These are phyloP conservation scores for Penicillium macrosclerotiorum DNA, from an alignment of 495 filamentous ascomycete genomes.

Conservation along the genomic window DNA sequence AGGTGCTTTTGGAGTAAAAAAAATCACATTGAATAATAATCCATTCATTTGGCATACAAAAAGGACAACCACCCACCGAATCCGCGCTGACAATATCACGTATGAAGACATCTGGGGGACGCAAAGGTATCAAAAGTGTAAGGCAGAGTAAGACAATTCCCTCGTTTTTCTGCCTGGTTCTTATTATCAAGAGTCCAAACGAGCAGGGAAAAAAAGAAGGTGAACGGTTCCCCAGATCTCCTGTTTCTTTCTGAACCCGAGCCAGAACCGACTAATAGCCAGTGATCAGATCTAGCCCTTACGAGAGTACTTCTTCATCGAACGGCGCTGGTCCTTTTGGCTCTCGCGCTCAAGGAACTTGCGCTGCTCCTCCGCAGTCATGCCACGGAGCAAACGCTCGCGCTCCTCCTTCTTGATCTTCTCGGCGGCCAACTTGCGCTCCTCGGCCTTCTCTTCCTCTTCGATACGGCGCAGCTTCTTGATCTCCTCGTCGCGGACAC, in stretches of 20 bases:
- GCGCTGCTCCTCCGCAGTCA: conserved; percentile 92
- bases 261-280: no score
- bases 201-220: conserved; percentile 16
- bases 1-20: background rate
- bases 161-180: background rate
- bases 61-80: conserved; percentile 5
- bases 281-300: conserved; percentile 31
- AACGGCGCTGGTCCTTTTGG: conserved; percentile 74
- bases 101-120: conserved; percentile 25
- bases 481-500: conserved; percentile 77
- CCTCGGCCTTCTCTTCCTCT: conserved; percentile 94
- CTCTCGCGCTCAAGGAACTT: conserved; percentile 91
- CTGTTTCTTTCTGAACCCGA: no score
- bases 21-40: conserved; percentile 9
- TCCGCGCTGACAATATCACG: conserved; percentile 6
- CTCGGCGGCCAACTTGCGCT: conserved; percentile 73
- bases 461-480: conserved; percentile 74
- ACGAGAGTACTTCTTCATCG: conserved; percentile 65
- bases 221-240: conserved; percentile 12
- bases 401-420: conserved; percentile 89
- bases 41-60: background rate
- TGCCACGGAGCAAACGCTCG: conserved; percentile 74
- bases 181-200: background rate
- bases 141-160: conserved; percentile 25
- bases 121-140: conserved; percentile 23